Percentiles rank a stretch among this genome's conserved stretches.
Conservation (phyloP, 371 early-diverging fungal species). For the Mucor saturninus region DNA sequence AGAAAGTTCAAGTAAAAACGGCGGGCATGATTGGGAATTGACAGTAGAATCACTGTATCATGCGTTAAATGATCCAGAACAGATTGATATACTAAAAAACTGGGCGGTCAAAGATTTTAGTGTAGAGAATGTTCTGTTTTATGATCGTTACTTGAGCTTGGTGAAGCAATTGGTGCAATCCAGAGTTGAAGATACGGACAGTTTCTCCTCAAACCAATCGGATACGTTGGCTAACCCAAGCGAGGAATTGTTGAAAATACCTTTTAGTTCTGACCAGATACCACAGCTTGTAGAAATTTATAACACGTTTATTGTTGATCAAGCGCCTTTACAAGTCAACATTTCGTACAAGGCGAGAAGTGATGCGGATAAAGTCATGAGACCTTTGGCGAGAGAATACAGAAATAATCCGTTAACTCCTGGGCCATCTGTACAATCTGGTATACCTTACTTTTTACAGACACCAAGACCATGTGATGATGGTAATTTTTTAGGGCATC, state of each 20-base stretch:
- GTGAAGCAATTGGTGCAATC: background rate
- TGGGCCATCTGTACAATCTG: background rate
- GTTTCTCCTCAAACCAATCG: background rate
- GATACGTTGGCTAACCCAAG: background rate
- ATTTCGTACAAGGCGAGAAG: slow-evolving; percentile 34
- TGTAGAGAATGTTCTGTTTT: slow-evolving; percentile 44
- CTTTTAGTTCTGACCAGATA: slow-evolving; percentile 1
- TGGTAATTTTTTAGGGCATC: no score
- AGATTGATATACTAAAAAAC: slow-evolving; percentile 19
- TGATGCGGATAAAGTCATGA: slow-evolving; percentile 14
- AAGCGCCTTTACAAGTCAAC: slow-evolving; percentile 47
- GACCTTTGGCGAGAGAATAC: background rate
- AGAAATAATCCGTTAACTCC: background rate
- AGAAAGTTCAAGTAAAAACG: background rate
- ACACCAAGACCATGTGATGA: background rate
- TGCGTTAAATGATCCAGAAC: slow-evolving; percentile 21
- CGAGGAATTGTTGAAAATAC: slow-evolving; percentile 3
- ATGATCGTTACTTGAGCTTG: slow-evolving; percentile 31
- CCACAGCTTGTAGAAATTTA: slow-evolving; percentile 36
- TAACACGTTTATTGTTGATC: slow-evolving; percentile 35
- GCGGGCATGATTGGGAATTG: slow-evolving; percentile 2
- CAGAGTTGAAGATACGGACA: background rate
- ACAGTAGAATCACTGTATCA: slow-evolving; percentile 26
- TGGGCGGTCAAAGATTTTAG: slow-evolving; percentile 49
- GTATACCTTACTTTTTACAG: slow-evolving; percentile 2